phyloP scores from a whole-genome alignment of 2,329 filamentous ascomycete species.

The Cordyceps pruinosa region DNA sequence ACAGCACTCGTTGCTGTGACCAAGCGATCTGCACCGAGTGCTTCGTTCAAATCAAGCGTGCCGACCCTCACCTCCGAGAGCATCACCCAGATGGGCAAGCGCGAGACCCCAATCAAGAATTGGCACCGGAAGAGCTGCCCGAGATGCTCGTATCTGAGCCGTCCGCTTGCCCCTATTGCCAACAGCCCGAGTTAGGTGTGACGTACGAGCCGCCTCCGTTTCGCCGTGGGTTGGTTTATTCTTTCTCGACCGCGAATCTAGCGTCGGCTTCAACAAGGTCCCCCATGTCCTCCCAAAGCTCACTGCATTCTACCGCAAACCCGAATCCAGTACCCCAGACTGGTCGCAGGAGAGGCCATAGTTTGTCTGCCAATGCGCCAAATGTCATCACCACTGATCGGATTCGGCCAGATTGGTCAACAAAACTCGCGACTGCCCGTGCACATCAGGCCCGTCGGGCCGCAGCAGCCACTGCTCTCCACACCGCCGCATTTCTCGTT shows the following conservation, averaged over 20 bases:
- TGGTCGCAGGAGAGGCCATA: slow-evolving; percentile 45
- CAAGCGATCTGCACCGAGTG: slow-evolving; percentile 97
- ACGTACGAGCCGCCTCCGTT: slow-evolving; percentile 88
- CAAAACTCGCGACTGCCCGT: slow-evolving; percentile 77
- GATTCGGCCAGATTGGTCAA: slow-evolving; percentile 89
- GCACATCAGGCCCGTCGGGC: slow-evolving; percentile 79
- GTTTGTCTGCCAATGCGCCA: slow-evolving; percentile 73
- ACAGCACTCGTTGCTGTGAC: slow-evolving; percentile 90
- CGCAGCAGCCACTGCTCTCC: slow-evolving; percentile 86
- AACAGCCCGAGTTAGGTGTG: slow-evolving; percentile 92
- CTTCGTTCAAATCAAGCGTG: slow-evolving; percentile 95
- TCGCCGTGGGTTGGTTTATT: slow-evolving; percentile 71
- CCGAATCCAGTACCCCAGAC: slow-evolving; percentile 31
- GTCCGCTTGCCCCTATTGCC: slow-evolving; percentile 89
- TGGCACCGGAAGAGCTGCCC: slow-evolving; percentile 42
- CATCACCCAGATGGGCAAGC: slow-evolving; percentile 50
- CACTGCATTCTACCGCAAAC: slow-evolving; percentile 55
- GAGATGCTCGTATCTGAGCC: slow-evolving; percentile 82
- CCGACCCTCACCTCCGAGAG: slow-evolving; percentile 84
- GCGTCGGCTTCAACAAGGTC: slow-evolving; percentile 38
- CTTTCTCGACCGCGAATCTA: slow-evolving; percentile 34
- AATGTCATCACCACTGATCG: slow-evolving; percentile 88
- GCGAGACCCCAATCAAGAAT: slow-evolving; percentile 28
- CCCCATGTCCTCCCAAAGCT: slow-evolving; percentile 82
- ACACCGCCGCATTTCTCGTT: slow-evolving; percentile 91